Evolutionary conservation across 352 stramenopile species (phyloP), one percentile per base, ranked within the genome.

Genomic region (Phytophthora rubi): DNA sequence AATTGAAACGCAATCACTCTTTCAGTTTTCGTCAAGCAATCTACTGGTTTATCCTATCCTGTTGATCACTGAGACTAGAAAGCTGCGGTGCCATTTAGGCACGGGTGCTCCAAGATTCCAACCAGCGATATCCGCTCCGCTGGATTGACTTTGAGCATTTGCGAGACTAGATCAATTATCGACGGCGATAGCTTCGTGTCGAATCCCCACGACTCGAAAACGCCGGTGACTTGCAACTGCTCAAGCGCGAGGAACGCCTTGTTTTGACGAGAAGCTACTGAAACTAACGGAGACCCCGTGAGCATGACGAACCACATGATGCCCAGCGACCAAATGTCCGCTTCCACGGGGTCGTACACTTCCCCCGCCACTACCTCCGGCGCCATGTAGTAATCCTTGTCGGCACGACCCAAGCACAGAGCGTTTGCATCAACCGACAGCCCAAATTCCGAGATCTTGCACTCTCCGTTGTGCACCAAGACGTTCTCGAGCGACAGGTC

Each of bases 361-460:
- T 77, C 67, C 78, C 90, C 33, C 7, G 69, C 67, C 5, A 93
- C 82, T 33, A 98, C 85, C 75, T 99, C 96, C 0, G 95, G 96
- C 10, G 92, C 93, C 91, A 99, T 99, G 72, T 98, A 98, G 65
- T 97, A 97, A 39, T 92, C 83, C 68, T 98, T 98, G 37, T 95
- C 95, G 68, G 90, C 85, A 28, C 70, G 75, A 12, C 84, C 80
- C 9, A 65, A 45, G 58, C 77, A 85, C 6, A 62, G 48, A 86
- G 86, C 78, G 78, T 90, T 85, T 18, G 64, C 28, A 71, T 62
- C 70, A 0, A 67, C 79, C 26, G 74, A 90, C 1, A 90, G 67
- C 1, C 79, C 79, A 63, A 90, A 90, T 71, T 90, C 82, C 15
- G 79, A 67, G 59, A 89, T 86, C 18, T 88, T 79, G 0, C 76